Evolutionary conservation across 768 basidiomycete genomes (phyloP).

Genomic region (Xerocomus brunneocitrinus): DNA sequence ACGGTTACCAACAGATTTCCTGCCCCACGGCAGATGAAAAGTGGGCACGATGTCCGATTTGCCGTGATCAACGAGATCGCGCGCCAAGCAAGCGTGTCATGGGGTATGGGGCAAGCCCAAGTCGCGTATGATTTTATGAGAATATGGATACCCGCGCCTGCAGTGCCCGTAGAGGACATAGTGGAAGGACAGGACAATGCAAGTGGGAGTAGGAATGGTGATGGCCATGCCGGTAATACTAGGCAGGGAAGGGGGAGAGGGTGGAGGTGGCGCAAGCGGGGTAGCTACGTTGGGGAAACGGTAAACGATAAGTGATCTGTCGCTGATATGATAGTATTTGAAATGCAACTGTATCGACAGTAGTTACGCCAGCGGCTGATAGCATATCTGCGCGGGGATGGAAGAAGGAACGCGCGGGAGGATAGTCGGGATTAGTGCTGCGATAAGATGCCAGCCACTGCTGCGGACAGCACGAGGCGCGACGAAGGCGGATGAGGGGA

Average conservation of each 20-base stretch:
- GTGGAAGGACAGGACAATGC: neutral
- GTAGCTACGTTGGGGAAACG: neutral
- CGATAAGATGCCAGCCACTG: slow-evolving; percentile 1
- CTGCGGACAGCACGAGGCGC: neutral
- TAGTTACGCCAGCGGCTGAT: neutral
- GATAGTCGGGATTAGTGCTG: slow-evolving; percentile 5
- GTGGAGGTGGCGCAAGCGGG: slow-evolving; percentile 2
- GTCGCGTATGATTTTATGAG: slow-evolving; percentile 59
- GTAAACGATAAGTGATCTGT: neutral
- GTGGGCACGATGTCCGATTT: slow-evolving; percentile 30
- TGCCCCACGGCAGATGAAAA: slow-evolving; percentile 37
- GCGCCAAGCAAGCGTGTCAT: slow-evolving; percentile 56
- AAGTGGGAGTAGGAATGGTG: neutral
- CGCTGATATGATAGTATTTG: neutral
- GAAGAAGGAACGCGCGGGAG: neutral
- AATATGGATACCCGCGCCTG: slow-evolving; percentile 34
- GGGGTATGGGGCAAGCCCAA: slow-evolving; percentile 44
- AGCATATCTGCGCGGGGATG: neutral
- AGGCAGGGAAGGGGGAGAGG: neutral
- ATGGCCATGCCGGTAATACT: neutral
- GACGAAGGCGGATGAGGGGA: neutral
- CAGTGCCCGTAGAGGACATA: neutral
- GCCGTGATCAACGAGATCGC: slow-evolving; percentile 58
- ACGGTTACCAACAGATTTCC: slow-evolving; percentile 42
- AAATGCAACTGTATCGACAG: neutral